A percentile compares a stretch with the other conserved stretches of the same genome.
Evolutionary conservation across 208 protist species (phyloP).

Genomic region (Leishmania lainsoni): DNA sequence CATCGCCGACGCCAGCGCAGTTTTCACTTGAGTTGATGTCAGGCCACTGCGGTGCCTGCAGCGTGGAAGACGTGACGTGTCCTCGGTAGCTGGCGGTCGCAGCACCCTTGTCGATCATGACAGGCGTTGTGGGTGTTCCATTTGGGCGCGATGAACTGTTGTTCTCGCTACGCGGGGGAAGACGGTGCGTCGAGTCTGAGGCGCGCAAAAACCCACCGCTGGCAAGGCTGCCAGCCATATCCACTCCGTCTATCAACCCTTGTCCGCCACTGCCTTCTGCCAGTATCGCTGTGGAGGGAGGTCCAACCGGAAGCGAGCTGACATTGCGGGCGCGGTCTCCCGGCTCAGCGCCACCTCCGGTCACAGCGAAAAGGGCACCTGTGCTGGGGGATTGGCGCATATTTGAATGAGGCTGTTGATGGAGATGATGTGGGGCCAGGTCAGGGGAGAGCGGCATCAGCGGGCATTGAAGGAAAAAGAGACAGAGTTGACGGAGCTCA

Average conservation of each 20-base stretch:
- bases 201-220: not conserved
- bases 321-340: not conserved
- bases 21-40: not conserved
- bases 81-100: not conserved
- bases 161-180: slow-evolving; percentile 22
- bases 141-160: slow-evolving; percentile 22
- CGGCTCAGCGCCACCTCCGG: not conserved
- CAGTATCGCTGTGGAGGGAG: not conserved
- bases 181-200: slow-evolving; percentile 18
- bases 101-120: slow-evolving; percentile 4
- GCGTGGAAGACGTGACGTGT: not conserved
- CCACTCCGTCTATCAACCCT: not conserved
- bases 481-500: slow-evolving; percentile 14
- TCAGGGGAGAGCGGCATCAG: slow-evolving; percentile 26
- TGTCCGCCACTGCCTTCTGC: not conserved
- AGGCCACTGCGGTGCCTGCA: not conserved
- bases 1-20: not conserved
- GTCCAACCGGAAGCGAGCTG: not conserved
- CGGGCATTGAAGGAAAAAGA: slow-evolving; percentile 29
- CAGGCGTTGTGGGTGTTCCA: slow-evolving; percentile 10
- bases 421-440: not conserved
- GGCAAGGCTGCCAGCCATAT: not conserved
- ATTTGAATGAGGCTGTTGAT: not conserved
- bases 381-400: slow-evolving; percentile 9
- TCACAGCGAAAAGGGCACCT: not conserved